Evolutionary conservation across 2,329 filamentous ascomycete genomes (phyloP), one percentile per base, ranked within the genome.

Genomic region (Xylaria sp.): DNA sequence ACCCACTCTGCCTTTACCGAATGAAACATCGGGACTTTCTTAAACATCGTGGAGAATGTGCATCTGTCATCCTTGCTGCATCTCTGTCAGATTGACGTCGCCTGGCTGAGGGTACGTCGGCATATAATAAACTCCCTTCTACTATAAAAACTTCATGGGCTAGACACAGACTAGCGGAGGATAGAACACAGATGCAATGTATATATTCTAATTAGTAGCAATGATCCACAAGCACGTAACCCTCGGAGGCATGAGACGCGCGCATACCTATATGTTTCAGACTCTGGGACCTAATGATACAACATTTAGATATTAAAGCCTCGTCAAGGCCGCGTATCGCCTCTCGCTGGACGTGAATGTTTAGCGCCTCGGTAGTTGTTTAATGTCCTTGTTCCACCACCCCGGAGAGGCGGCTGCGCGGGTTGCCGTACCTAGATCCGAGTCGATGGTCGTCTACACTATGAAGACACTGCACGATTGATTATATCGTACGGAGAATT

Each of bases 1-100:
- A 60, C 58, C 64, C 64, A 64, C 59, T 61, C 21, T 55, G 27
- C 58, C 64, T 72, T 72, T 76, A 73, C 74, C 75, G 74, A 74
- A 70, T 75, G 74, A 72, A 72, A 77, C 73, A 71, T 76, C 73
- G 74, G 75, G 71, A 69, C 65, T 74, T 72, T 75, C 61, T 70
- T 72, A 70, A 71, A 68, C 70, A 69, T 73, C 73, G 70, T 73
- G 71, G 70, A 64, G 71, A 70, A 67, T 67, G 67, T 63, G 68
- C 63, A 67, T 63, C 30, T 57, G 56, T 61, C 60, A 65, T 48
- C 66, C 65, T 64, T 61, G 62, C 55, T 51, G 17, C 57, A 66
- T 64, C 55, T 55, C 56, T 64, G 51, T 54, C 56, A 68, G 63
- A 56, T 61, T 69, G 62, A 64, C 66, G 54, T 64, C 45, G 63